Evolutionary conservation across 148 eudicot genomes (phyloP).

Genomic region (Chenopodium berlandieri): DNA sequence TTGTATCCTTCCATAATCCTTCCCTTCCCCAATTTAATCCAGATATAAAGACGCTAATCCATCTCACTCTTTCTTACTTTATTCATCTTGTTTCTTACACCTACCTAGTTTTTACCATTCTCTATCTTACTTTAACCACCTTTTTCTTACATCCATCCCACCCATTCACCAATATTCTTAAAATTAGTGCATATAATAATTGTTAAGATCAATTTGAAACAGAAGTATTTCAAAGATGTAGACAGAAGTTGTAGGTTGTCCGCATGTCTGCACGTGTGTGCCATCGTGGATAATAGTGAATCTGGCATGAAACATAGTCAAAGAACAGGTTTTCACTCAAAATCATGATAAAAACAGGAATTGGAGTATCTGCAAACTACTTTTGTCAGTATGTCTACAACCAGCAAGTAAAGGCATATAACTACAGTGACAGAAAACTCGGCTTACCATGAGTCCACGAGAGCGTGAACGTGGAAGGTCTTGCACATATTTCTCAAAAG

Average conservation of each 20-base stretch:
- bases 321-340: neutral
- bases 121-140: too few relatives aligned
- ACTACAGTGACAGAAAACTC: conserved; percentile 12
- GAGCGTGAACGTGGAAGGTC: conserved; percentile 83
- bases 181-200: too few relatives aligned
- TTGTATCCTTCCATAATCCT: neutral
- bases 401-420: conserved; percentile 21
- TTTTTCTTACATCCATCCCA: too few relatives aligned
- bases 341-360: neutral
- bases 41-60: neutral
- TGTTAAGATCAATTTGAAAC: too few relatives aligned
- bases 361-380: conserved; percentile 10
- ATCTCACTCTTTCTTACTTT: neutral
- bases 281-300: neutral
- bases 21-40: neutral
- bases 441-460: conserved; percentile 85
- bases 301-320: neutral
- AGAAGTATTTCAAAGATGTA: neutral
- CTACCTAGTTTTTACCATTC: too few relatives aligned
- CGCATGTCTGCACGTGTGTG: neutral
- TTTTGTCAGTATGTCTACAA: conserved; percentile 18
- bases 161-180: too few relatives aligned
- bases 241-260: neutral
- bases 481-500: conserved; percentile 81
- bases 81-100: too few relatives aligned